Base-by-base conservation (phyloP, 75 land plant species). In the Selaginella moellendorffii region DNA sequence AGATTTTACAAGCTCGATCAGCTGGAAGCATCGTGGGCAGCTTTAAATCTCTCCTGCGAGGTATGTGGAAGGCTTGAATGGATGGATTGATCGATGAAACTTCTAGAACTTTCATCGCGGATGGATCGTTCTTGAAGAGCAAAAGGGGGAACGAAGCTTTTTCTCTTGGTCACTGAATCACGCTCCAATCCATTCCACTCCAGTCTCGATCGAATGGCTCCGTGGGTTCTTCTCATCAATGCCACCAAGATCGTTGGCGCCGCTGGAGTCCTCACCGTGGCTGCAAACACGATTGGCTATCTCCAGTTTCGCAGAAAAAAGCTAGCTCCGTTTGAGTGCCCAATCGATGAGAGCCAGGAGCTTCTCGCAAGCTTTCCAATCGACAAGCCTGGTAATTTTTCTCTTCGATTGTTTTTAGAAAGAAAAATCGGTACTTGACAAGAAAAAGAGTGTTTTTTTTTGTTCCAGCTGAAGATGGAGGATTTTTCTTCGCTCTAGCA, bases 401-500 rank as follows among this genome's bases (percentile, higher is more conserved):
- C 46, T 36, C 5, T 5, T 5, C 14, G 14, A 36, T 36, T 36
- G 46, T 36, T 36, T 36, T 5, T 14, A 36, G 5, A 5, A 36
- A 36, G 5, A 36, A 5, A 36, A 5, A 36, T 36, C 5, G 5
- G 14, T 36, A 36, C 5, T 5, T 5, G 46, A 36, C n/a, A n/a
- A n/a, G n/a, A n/a, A n/a, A n/a, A n/a, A n/a, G n/a, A 9, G 19
- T 21, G 25, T 21, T 56, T 46, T 18, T 46, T 46, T 46, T 46
- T 46, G 14, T 54, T 61, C 70, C 66, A 77, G 88, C 76, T 1
- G 87, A 78, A 31, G 91, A 82, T 28, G 64, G 80, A 24, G 79
- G 76, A 58, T 93, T 93, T 78, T 95, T 95, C 74, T 95, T 95
- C 52, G 99, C 92, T 22, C 69, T 95, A 59, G 99, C 99, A 24